A percentile compares a stretch with the other conserved stretches of the same genome.
Evolutionary conservation across 208 protist genomes (phyloP).

Genomic region (Leishmania lainsoni): DNA sequence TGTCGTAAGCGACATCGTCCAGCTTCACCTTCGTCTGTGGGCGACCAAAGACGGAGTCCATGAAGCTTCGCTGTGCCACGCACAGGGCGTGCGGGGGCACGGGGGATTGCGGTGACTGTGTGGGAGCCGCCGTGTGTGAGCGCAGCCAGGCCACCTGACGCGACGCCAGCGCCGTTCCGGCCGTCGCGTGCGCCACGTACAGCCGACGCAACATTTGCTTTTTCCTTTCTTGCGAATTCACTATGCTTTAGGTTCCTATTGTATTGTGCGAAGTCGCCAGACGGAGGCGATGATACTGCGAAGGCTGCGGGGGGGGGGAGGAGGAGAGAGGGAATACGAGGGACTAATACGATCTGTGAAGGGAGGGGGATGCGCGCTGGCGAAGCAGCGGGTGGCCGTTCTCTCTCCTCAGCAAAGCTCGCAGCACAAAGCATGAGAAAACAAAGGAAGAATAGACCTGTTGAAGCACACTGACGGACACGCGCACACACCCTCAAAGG

Average conservation of each 20-base stretch:
- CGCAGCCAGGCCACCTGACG: neutral
- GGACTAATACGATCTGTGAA: neutral
- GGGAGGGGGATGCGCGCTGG: neutral
- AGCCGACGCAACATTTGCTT: slow-evolving; percentile 14
- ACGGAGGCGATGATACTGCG: neutral
- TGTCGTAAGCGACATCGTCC: slow-evolving; percentile 79
- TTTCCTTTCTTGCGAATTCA: neutral
- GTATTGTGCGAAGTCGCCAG: neutral
- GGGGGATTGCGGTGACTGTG: neutral
- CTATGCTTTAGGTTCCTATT: neutral
- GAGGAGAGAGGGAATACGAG: neutral
- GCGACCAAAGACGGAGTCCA: slow-evolving; percentile 40
- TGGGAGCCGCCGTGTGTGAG: neutral
- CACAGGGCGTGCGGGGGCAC: neutral
- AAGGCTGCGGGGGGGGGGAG: neutral
- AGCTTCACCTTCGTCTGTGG: slow-evolving; percentile 52
- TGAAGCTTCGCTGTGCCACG: slow-evolving; percentile 35
- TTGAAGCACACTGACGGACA: neutral
- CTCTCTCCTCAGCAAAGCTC: neutral
- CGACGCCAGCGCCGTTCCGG: slow-evolving; percentile 5
- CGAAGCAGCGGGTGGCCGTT: neutral
- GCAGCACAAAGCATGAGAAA: neutral
- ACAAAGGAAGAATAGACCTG: neutral
- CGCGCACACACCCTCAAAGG: neutral
- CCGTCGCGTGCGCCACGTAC: slow-evolving; percentile 6